Percentiles rank a stretch among this genome's conserved stretches.
These are phyloP conservation scores for Diaporthe humulicola DNA, from an alignment of 2,329 filamentous ascomycete species.

Conservation along the genomic window DNA sequence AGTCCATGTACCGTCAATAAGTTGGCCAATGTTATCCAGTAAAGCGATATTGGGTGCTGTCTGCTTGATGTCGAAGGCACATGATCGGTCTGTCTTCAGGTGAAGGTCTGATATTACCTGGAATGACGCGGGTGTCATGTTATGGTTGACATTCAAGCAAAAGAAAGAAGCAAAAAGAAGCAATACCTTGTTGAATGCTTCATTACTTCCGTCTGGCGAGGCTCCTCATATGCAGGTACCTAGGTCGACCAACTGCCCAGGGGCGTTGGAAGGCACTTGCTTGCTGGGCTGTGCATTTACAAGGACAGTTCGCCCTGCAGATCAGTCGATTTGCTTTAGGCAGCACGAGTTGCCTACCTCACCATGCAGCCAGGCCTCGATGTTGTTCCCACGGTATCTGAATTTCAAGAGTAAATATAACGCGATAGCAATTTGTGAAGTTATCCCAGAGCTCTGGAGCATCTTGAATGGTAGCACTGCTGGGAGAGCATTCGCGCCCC, in stretches of 20 bases:
- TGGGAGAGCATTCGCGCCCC: too few species aligned
- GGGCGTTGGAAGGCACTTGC: neutral
- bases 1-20: neutral
- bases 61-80: slow-evolving; percentile 60
- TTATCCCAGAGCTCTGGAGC: too few species aligned
- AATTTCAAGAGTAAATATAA: too few species aligned
- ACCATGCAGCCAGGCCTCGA: neutral
- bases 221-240: too few species aligned
- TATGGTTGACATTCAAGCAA: neutral
- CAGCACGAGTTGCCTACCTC: too few species aligned
- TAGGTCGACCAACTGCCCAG: neutral
- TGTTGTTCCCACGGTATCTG: neutral
- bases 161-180: neutral
- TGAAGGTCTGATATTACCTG: slow-evolving; percentile 71
- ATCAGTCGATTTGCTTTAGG: too few species aligned
- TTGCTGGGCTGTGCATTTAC: slow-evolving; percentile 8
- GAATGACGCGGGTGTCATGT: slow-evolving; percentile 37
- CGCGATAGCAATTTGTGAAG: too few species aligned
- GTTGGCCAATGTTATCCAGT: slow-evolving; percentile 68
- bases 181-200: neutral
- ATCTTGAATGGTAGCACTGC: too few species aligned
- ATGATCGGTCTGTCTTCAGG: slow-evolving; percentile 62
- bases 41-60: slow-evolving; percentile 65
- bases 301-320: too few species aligned
- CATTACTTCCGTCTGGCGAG: neutral